Conservation (phyloP, 2,329 filamentous ascomycete genomes). For the Calonectria hawksworthii region DNA sequence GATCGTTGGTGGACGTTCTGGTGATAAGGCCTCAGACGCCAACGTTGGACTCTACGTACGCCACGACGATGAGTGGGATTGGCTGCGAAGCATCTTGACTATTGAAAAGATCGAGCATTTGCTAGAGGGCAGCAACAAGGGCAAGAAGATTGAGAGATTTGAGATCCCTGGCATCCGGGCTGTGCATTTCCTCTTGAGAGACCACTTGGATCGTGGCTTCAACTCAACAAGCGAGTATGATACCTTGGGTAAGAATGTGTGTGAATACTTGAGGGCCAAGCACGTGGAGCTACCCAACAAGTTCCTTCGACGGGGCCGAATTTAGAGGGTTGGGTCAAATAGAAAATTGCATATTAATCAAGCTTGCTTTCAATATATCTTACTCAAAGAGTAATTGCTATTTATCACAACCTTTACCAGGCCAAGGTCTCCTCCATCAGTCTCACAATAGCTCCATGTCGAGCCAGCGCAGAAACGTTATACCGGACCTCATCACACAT, state of each 20-base stretch:
- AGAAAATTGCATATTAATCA: not conserved
- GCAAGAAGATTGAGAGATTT: slow-evolving; percentile 28
- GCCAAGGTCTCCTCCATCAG: slow-evolving; percentile 42
- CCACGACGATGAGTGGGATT: slow-evolving; percentile 57
- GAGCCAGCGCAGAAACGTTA: slow-evolving; percentile 40
- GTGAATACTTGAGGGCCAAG: slow-evolving; percentile 58
- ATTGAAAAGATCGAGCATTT: slow-evolving; percentile 52
- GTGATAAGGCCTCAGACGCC: slow-evolving; percentile 44
- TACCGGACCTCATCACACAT: slow-evolving; percentile 50
- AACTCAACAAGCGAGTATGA: slow-evolving; percentile 57
- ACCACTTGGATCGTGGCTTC: slow-evolving; percentile 58
- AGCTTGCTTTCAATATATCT: not conserved
- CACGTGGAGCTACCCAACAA: slow-evolving; percentile 56
- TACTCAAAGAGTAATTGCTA: not conserved
- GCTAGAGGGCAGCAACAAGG: slow-evolving; percentile 39
- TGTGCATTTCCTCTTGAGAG: slow-evolving; percentile 57
- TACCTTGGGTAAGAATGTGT: slow-evolving; percentile 58
- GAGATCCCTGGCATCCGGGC: slow-evolving; percentile 33
- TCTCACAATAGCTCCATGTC: slow-evolving; percentile 42
- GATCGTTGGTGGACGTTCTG: slow-evolving; percentile 45
- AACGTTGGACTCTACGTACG: slow-evolving; percentile 60
- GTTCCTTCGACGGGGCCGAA: slow-evolving; percentile 55
- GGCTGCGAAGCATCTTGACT: slow-evolving; percentile 58
- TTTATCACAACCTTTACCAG: not conserved
- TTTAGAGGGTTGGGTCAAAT: slow-evolving; percentile 27